phyloP scores from a whole-genome alignment of 75 land plant species.

The Pseudotsuga menziesii region DNA sequence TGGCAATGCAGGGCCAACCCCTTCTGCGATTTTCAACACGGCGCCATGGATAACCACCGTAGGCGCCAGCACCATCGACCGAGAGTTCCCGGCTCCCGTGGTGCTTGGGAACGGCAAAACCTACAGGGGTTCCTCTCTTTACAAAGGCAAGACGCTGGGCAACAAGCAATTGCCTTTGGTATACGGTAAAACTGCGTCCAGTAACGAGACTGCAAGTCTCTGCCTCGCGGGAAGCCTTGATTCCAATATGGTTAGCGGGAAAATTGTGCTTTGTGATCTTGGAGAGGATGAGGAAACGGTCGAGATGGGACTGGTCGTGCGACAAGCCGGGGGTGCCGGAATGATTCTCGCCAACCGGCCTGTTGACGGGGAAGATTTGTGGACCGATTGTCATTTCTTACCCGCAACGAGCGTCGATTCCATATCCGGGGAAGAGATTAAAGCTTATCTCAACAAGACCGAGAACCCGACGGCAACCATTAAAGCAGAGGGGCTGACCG shows the following conservation, averaged over 20 bases:
- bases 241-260: slow-evolving; percentile 25
- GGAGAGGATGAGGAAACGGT: slow-evolving; percentile 15
- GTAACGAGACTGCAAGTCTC: slow-evolving; percentile 6
- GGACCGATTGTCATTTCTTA: neutral
- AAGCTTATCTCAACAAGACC: slow-evolving; percentile 10
- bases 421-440: neutral
- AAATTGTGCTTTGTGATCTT: slow-evolving; percentile 37
- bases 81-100: neutral
- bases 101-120: neutral
- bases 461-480: slow-evolving; percentile 27
- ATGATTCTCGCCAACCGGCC: slow-evolving; percentile 20
- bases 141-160: slow-evolving; percentile 5
- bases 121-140: neutral
- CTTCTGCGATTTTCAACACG: neutral
- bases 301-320: slow-evolving; percentile 23
- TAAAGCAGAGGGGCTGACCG: slow-evolving; percentile 6
- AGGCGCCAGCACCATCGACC: neutral
- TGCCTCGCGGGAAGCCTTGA: slow-evolving; percentile 29
- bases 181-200: neutral
- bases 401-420: neutral
- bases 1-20: neutral
- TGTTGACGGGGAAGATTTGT: neutral
- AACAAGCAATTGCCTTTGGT: neutral
- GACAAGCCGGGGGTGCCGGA: slow-evolving; percentile 24
- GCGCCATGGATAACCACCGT: neutral